phyloP scores from a whole-genome alignment of 2,329 filamentous ascomycete species.

The Teratosphaeria nubilosa region DNA sequence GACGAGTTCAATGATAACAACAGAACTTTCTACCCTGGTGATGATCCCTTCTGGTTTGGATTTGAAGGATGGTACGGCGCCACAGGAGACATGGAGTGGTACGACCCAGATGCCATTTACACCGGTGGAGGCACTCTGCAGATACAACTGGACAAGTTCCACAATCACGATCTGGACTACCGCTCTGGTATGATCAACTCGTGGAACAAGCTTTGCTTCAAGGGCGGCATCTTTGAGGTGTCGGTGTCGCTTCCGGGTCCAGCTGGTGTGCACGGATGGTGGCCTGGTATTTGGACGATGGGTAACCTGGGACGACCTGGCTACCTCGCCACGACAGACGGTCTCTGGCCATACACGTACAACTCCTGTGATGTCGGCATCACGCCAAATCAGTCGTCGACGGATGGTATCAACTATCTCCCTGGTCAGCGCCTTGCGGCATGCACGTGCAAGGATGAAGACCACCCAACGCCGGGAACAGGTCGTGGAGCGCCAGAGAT shows the following conservation, averaged over 20 bases:
- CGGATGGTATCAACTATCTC: slow-evolving; percentile 33
- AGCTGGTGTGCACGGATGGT: slow-evolving; percentile 38
- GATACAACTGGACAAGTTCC: slow-evolving; percentile 36
- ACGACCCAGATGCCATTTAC: slow-evolving; percentile 43
- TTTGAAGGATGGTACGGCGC: slow-evolving; percentile 47
- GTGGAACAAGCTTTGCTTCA: slow-evolving; percentile 47
- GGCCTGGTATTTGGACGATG: slow-evolving; percentile 47
- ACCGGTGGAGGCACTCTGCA: slow-evolving; percentile 39
- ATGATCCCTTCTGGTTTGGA: slow-evolving; percentile 46
- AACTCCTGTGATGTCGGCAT: slow-evolving; percentile 39
- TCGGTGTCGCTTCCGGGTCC: slow-evolving; percentile 44
- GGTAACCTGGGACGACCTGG: slow-evolving; percentile 45
- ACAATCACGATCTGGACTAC: slow-evolving; percentile 37
- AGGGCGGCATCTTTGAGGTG: slow-evolving; percentile 44
- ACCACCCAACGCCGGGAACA: slow-evolving; percentile 38
- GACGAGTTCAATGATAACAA: slow-evolving; percentile 47
- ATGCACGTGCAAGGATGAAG: slow-evolving; percentile 36
- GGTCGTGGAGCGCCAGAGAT: slow-evolving; percentile 41
- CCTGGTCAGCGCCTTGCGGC: slow-evolving; percentile 37
- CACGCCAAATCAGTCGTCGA: slow-evolving; percentile 38
- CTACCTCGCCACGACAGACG: slow-evolving; percentile 43
- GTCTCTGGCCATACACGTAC: slow-evolving; percentile 47
- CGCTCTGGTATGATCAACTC: slow-evolving; percentile 44
- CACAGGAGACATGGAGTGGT: slow-evolving; percentile 42
- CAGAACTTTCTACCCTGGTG: slow-evolving; percentile 47